Conservation (phyloP, 1,284 basidiomycete genomes). For the Cerrena zonata region DNA sequence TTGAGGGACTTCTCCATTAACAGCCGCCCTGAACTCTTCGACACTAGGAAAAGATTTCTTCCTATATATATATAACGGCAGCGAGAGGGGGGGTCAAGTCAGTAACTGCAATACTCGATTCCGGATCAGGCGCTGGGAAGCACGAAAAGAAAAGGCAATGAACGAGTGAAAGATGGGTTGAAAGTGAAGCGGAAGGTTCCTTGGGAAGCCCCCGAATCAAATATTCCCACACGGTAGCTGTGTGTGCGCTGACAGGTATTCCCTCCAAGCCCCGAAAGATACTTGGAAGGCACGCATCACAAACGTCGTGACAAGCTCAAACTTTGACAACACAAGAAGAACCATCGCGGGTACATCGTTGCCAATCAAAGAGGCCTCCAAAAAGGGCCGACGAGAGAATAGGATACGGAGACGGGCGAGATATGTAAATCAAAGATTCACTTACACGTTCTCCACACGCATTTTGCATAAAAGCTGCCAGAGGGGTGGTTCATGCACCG, state of each 20-base stretch:
- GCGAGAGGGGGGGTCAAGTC: no score
- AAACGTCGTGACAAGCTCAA: background rate
- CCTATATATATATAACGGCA: no score
- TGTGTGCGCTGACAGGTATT: no score
- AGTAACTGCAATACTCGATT: background rate
- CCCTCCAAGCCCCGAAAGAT: background rate
- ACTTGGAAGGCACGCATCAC: background rate
- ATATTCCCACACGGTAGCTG: no score
- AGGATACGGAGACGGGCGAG: background rate
- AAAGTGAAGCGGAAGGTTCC: background rate
- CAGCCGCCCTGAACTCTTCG: background rate
- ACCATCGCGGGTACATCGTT: background rate
- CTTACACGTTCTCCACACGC: conserved; percentile 14
- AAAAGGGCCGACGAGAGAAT: background rate
- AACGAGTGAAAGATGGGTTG: background rate
- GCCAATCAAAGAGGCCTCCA: background rate
- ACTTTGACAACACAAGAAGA: background rate
- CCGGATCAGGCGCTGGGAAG: background rate
- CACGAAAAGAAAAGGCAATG: background rate
- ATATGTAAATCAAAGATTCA: conserved; percentile 1
- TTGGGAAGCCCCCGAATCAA: background rate
- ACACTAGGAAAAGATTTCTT: background rate
- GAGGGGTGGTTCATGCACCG: conserved; percentile 7
- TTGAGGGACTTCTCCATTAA: background rate
- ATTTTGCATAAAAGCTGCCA: conserved; percentile 12